These are phyloP conservation scores for Collybiopsis confluens DNA, from an alignment of 768 basidiomycete species.

Conservation along the genomic window DNA sequence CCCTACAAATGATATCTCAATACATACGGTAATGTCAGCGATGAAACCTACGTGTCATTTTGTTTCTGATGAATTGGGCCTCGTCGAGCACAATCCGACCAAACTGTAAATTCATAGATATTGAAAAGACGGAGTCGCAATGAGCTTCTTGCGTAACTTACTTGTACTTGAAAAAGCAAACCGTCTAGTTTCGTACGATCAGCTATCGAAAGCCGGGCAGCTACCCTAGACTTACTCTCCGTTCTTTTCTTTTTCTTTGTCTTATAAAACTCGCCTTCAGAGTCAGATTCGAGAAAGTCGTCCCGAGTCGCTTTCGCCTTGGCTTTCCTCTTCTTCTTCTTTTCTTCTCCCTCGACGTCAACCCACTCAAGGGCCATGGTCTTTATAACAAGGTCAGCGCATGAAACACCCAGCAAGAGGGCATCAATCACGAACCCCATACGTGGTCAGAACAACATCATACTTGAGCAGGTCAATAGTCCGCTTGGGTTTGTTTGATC, in stretches of 20 bases:
- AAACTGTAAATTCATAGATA: conserved; percentile 28
- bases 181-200: conserved; percentile 28
- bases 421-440: conserved; percentile 26
- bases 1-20: conserved; percentile 29
- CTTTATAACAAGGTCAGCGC: conserved; percentile 21
- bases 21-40: not conserved
- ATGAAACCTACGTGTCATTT: conserved; percentile 36
- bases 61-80: conserved; percentile 51
- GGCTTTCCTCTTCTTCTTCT: conserved; percentile 36
- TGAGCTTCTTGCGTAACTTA: too few species aligned
- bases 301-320: conserved; percentile 22
- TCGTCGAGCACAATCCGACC: conserved; percentile 54
- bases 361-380: conserved; percentile 60
- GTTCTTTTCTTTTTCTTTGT: conserved; percentile 30
- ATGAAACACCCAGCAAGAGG: not conserved
- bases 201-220: not conserved
- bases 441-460: conserved; percentile 63
- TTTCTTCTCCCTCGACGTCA: conserved; percentile 44
- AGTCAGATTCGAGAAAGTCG: conserved; percentile 32
- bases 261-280: conserved; percentile 27
- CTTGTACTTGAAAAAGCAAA: conserved; percentile 47
- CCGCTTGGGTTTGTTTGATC: conserved; percentile 41
- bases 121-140: not conserved
- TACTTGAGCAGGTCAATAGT: conserved; percentile 47
- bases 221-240: conserved; percentile 23